Conservation (phyloP, 306 rosid species). For the Casuarina cunninghamiana region DNA sequence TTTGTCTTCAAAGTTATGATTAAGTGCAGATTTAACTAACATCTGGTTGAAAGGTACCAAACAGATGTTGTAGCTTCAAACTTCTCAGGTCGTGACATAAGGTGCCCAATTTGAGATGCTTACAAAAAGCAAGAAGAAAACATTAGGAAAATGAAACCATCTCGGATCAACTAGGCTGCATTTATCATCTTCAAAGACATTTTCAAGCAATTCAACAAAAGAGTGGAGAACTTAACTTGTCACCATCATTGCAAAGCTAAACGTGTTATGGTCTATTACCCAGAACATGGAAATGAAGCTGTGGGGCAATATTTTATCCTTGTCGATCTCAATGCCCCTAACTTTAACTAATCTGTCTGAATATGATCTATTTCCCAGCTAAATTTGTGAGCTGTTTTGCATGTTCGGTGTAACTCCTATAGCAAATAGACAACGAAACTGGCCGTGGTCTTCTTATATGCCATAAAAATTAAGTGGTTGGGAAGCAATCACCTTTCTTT, state of each 20-base stretch:
- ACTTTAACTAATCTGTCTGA: not conserved
- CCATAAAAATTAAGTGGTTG: not conserved
- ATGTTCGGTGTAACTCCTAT: not conserved
- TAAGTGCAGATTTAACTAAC: too few relatives aligned
- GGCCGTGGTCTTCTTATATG: not conserved
- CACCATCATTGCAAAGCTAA: conserved; percentile 22
- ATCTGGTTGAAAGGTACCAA: too few relatives aligned
- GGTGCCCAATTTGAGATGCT: too few relatives aligned
- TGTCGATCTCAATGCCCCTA: not conserved
- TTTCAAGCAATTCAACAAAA: conserved; percentile 10
- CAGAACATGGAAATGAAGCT: not conserved
- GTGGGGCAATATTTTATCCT: conserved; percentile 26
- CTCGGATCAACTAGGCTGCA: too few relatives aligned
- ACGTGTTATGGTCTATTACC: too few relatives aligned
- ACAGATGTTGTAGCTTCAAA: too few relatives aligned
- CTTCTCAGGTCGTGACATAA: too few relatives aligned
- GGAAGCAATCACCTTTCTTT: not conserved
- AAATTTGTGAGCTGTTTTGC: not conserved
- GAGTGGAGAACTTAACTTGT: conserved; percentile 39
- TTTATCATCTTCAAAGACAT: too few relatives aligned
- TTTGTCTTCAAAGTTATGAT: too few relatives aligned
- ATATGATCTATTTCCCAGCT: not conserved
- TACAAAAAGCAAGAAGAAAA: too few relatives aligned
- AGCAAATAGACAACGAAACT: too few relatives aligned
- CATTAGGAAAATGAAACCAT: too few relatives aligned